Percentiles rank a stretch among this genome's conserved stretches.
phyloP scores from a whole-genome alignment of 306 rosid genomes.

The Citrullus colocynthis region DNA sequence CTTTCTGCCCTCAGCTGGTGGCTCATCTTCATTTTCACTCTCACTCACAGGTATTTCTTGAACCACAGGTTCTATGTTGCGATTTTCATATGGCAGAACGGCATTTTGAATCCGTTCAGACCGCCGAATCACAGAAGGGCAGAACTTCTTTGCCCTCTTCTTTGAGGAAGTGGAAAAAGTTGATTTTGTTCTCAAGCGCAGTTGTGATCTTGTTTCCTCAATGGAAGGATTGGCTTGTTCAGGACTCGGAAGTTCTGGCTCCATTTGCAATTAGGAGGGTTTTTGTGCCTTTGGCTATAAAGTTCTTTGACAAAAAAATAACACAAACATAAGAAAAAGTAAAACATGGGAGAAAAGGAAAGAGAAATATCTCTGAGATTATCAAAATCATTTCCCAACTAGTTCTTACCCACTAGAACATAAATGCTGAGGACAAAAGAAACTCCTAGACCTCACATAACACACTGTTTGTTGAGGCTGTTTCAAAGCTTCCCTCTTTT shows the following conservation, averaged over 20 bases:
- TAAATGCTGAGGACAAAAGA: not conserved
- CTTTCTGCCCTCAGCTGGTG: conserved; percentile 15
- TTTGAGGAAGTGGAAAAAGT: conserved; percentile 2
- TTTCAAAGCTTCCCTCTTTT: not conserved
- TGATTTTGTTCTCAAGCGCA: conserved; percentile 14
- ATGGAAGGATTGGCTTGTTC: not conserved
- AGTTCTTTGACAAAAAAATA: not conserved
- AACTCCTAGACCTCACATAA: not conserved
- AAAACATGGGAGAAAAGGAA: not conserved
- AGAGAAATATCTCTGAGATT: not conserved
- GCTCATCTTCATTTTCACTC: conserved; percentile 29
- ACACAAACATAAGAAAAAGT: not conserved
- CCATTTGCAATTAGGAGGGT: not conserved
- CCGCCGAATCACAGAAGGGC: conserved; percentile 25
- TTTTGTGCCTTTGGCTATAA: not conserved
- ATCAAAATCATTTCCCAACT: not conserved
- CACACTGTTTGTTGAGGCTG: not conserved
- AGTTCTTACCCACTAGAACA: not conserved
- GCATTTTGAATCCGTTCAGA: conserved; percentile 36
- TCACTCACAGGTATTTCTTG: conserved; percentile 19
- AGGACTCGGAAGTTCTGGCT: not conserved
- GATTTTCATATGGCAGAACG: not conserved
- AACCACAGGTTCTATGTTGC: conserved; percentile 9
- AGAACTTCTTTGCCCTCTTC: conserved; percentile 10
- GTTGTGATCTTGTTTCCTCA: conserved; percentile 1